Evolutionary conservation across 306 rosid genomes (phyloP), one percentile per base, ranked within the genome.

Genomic region (Sechiopsis laciniata): DNA sequence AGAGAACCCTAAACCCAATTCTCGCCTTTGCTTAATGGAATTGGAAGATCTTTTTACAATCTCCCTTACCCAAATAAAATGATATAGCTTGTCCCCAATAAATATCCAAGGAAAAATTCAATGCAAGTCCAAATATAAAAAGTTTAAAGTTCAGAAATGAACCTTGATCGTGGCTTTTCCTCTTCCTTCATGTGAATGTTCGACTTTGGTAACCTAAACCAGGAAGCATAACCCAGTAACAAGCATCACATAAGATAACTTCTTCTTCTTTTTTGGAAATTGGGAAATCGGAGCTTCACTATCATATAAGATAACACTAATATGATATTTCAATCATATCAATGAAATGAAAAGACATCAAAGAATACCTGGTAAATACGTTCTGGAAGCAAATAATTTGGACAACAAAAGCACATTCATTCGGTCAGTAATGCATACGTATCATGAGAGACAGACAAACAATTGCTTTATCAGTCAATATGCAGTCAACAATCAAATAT

Each of bases 151-250:
- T 72, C 32, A 65, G 68, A 85, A 72, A 21, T 72, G 76, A 77
- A 93, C 97, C 97, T 94, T 94, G 57, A 90, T 84, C 2, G 89
- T 86, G 74, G 98, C 98, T 84, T 94, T 94, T 71, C 98, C 98
- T 83, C 98, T 85, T 81, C 98, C 98, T 89, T 94, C 98, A 57
- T 90, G 97, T 74, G 96, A 85, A 75, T 89, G 98, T 0, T 94
- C 98, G 1, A 86, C 97, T 88, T 82, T 94, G 54, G 90, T 61
- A 75, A 94, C 98, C 98, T 93, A 78, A 56, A 55, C 55, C 55
- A 46, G 16, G 69, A 21, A 15, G 37, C 40, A 52, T n/a, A 59
- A 26, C 3, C 29, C 65, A 66, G n/a, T n/a, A 48, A 2, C 52
- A 71, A 73, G 24, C 14, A 29, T 22, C 16, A 42, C 15, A 42